phyloP scores from a whole-genome alignment of 1,284 basidiomycete genomes.

The Ustilago hordei region DNA sequence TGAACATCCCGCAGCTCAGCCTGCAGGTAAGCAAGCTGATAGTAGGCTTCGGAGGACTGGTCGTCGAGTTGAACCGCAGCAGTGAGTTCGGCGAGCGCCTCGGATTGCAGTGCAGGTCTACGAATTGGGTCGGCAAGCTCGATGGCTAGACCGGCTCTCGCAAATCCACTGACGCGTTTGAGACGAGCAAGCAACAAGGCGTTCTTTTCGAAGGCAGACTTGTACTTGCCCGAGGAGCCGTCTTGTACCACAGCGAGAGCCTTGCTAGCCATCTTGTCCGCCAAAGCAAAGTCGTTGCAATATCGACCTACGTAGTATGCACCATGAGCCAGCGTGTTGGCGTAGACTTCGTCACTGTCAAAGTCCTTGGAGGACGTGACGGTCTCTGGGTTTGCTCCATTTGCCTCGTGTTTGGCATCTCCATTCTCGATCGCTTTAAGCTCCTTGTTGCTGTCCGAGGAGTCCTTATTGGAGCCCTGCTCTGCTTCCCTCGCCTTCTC shows the following conservation, averaged over 20 bases:
- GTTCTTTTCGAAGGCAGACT: constrained; percentile 25
- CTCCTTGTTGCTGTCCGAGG: constrained; percentile 16
- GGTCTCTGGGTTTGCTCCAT: constrained; percentile 7
- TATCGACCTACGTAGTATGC: constrained; percentile 50
- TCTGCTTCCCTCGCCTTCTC: constrained; percentile 64
- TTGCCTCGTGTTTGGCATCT: constrained; percentile 11
- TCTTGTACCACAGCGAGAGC: constrained; percentile 48
- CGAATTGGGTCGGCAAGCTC: constrained; percentile 42
- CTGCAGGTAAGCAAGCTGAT: constrained; percentile 71
- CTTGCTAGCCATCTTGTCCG: constrained; percentile 53
- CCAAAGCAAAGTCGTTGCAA: constrained; percentile 45
- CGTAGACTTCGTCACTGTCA: constrained; percentile 55
- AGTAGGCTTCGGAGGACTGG: constrained; percentile 76
- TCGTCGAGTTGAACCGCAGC: constrained; percentile 75
- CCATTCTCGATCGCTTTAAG: constrained; percentile 14
- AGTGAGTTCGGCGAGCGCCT: constrained; percentile 72
- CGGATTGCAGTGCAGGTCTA: constrained; percentile 30
- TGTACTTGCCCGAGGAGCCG: constrained; percentile 27
- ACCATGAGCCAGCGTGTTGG: constrained; percentile 57
- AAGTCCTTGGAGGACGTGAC: constrained; percentile 33
- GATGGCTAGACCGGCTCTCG: constrained; percentile 47
- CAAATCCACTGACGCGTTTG: constrained; percentile 52
- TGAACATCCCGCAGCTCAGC: constrained; percentile 79
- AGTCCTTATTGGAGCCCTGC: constrained; percentile 20
- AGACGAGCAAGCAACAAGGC: constrained; percentile 38